Base-by-base conservation (phyloP, 1,139 yeast genomes). In the Scheffersomyces segobiensis region DNA sequence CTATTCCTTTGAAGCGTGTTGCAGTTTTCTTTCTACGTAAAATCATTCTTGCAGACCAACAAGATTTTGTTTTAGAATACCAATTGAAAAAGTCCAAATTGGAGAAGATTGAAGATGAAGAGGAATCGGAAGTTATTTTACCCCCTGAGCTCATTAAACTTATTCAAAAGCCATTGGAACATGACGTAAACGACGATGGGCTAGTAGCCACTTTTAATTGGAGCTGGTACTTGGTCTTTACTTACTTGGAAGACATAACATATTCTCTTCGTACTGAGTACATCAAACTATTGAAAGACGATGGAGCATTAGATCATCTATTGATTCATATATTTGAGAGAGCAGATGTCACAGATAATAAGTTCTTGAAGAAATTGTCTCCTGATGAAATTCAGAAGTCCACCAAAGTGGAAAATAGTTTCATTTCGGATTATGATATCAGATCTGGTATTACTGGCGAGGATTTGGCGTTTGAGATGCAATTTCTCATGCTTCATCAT, bases 191-290 rank as follows among this genome's bases (percentile, higher is more conserved):
- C 56, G 69, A 70, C 54, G 83, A 78, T 51, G 72, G 74, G 18
- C 70, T 5, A 14, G 73, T 79, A 39, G 70, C 81, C 52, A 77
- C 74, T 50, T 90, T 84, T 67, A 67, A 91, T 52, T 87, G 92
- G 87, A 77, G 87, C 52, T 93, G 97, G 97, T 75, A 76, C 58
- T 73, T 91, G 57, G 71, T 90, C 0, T 81, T 90, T 63, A 77
- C 76, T 42, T 87, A 87, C 68, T 90, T 93, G 68, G 82, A 84
- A 57, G 86, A 87, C 59, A 83, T 90, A 6, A 86, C 96, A 0
- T 84, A 85, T 63, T 83, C 85, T 51, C 79, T 91, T 63, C 80
- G 93, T 58, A 81, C 84, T 53, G 79, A 81, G 53, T 89, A 89
- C 65, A 80, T 89, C 49, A 76, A 77, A 32, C 88, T 88, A 62